Percentiles rank a stretch among this genome's conserved stretches.
Evolutionary conservation across 495 filamentous ascomycete genomes (phyloP).

Genomic region (Platismatia glauca): DNA sequence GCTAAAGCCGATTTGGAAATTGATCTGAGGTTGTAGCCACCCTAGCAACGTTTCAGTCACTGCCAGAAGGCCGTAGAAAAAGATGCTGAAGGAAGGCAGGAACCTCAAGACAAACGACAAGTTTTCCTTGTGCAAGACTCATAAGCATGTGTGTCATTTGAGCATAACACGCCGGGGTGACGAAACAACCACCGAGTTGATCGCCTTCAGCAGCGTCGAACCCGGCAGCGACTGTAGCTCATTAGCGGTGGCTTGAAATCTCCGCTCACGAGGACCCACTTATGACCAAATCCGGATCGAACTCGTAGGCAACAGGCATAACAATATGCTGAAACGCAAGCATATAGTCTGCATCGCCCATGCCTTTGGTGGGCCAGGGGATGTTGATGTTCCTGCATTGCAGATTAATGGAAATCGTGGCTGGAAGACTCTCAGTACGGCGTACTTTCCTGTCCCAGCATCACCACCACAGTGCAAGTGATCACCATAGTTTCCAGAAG

Average conservation of each 20-base stretch:
- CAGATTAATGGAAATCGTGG: background rate
- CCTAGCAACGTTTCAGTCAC: constrained; percentile 34
- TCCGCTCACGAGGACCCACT: constrained; percentile 30
- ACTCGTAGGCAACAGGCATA: constrained; percentile 94
- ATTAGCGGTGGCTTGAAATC: constrained; percentile 3
- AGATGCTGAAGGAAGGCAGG: constrained; percentile 2
- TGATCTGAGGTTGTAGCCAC: constrained; percentile 87
- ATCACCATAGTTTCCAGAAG: constrained; percentile 64
- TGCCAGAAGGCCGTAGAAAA: background rate
- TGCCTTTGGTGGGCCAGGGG: constrained; percentile 82
- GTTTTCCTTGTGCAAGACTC: constrained; percentile 83
- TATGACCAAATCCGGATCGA: constrained; percentile 89
- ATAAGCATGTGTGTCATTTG: constrained; percentile 99
- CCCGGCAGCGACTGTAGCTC: constrained; percentile 65
- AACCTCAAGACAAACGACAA: constrained; percentile 81
- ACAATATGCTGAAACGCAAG: constrained; percentile 91
- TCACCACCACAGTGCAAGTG: constrained; percentile 67
- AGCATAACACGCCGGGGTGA: constrained; percentile 83
- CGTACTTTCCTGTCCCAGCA: constrained; percentile 58
- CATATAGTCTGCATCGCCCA: constrained; percentile 96
- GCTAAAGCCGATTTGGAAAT: constrained; percentile 88
- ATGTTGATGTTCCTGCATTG: constrained; percentile 78
- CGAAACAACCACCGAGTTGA: constrained; percentile 82
- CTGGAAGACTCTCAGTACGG: background rate
- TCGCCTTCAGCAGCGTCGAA: constrained; percentile 95